Evolutionary conservation across 1,139 yeast species (phyloP), one percentile per base, ranked within the genome.

Genomic region (Suhomyces bolitotheri): DNA sequence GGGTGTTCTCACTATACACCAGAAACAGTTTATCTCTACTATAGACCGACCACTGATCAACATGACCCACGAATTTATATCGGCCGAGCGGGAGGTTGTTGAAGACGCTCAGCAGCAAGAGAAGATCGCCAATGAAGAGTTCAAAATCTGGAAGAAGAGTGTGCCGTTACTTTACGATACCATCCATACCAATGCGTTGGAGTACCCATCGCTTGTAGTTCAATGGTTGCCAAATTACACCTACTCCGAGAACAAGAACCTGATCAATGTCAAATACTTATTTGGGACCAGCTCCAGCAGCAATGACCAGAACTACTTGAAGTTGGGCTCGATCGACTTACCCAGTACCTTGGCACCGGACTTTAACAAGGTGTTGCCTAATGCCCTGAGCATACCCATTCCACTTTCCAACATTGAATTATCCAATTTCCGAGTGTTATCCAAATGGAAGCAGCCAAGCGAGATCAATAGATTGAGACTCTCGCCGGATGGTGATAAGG

Each of bases 91-190:
- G 30, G 72, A 64, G 38, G 54, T 70, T 16, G 58, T 61, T 22
- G 56, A 57, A 25, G 75, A 66, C 40, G 75, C 71, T 49, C 80
- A 74, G 50, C 56, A 62, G 39, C 64, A 64, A 37, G 82, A 76
- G 46, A 76, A 75, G 48, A 52, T 76, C 15, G 62, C 68, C 43
- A 77, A 77, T 46, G 82, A 77, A 57, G 96, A 87, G 60, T 89
- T 81, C 69, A 86, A 89, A 54, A 85, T 86, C 39, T 92, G 98
- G 98, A 90, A 90, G 60, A 92, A 92, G 56, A 82, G 95, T 9
- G 85, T 92, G n/a, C 96, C 96, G 11, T 73, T 88, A 47, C 66
- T 92, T 34, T 92, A 92, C 62, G 87, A 87, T 58, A 68, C 86
- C 43, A 74, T 88, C 49, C 77, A 87, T 44, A 77, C 95, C 22